phyloP scores from a whole-genome alignment of 768 basidiomycete genomes.

The Trametes coccinea region DNA sequence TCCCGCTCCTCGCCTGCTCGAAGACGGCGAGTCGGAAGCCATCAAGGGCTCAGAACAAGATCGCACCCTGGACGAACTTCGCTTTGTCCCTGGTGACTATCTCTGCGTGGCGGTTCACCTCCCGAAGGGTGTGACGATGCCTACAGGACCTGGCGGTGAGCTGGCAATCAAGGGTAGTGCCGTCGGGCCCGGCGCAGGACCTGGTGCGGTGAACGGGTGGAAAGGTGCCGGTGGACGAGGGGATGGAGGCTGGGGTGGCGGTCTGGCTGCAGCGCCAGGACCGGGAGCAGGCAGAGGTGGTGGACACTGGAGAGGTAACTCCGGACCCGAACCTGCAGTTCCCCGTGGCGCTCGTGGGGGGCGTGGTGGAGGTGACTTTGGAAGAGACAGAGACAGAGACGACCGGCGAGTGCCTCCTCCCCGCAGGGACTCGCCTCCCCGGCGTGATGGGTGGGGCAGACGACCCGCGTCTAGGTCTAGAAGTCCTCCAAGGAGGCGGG shows the following conservation, averaged over 20 bases:
- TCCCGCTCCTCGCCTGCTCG: slow-evolving; percentile 61
- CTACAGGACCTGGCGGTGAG: slow-evolving; percentile 49
- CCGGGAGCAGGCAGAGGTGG: slow-evolving; percentile 48
- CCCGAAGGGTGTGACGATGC: slow-evolving; percentile 56
- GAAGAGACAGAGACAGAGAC: slow-evolving; percentile 31
- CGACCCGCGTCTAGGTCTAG: slow-evolving; percentile 41
- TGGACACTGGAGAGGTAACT: slow-evolving; percentile 77
- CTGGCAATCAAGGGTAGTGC: slow-evolving; percentile 51
- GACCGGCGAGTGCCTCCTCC: slow-evolving; percentile 21
- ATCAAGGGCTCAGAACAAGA: slow-evolving; percentile 36
- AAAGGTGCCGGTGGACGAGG: slow-evolving; percentile 36
- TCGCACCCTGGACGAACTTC: slow-evolving; percentile 74
- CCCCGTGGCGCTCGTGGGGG: slow-evolving; percentile 46
- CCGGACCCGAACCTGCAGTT: slow-evolving; percentile 46
- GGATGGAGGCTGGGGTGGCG: slow-evolving; percentile 52
- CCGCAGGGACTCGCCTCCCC: slow-evolving; percentile 24
- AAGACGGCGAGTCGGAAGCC: slow-evolving; percentile 42
- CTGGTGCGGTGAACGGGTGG: slow-evolving; percentile 36
- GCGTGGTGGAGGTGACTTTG: slow-evolving; percentile 38
- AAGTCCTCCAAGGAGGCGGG: slow-evolving; percentile 42
- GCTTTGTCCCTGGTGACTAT: slow-evolving; percentile 81
- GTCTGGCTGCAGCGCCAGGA: slow-evolving; percentile 35
- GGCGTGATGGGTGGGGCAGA: slow-evolving; percentile 32
- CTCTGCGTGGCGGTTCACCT: slow-evolving; percentile 73
- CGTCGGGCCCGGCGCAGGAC: slow-evolving; percentile 40